Base-by-base conservation (phyloP, 139 green algal genomes). In the Edaphochlamys debaryana region DNA sequence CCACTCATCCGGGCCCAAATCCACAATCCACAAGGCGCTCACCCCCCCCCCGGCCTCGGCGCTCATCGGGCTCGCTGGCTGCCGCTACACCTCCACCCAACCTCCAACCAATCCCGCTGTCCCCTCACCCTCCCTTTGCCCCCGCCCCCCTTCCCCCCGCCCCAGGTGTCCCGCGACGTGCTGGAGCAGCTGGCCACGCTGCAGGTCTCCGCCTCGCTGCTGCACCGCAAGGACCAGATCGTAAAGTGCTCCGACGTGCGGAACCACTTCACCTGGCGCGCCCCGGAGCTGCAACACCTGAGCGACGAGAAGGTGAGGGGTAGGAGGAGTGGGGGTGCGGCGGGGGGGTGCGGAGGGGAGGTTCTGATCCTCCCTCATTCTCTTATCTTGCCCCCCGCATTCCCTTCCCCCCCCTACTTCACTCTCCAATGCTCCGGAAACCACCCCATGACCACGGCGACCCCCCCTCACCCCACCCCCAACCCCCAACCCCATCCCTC, bases 121-220 rank as follows among this genome's bases (percentile, higher is more conserved):
- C n/a, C n/a, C n/a, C n/a, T n/a, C n/a, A n/a, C n/a, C n/a, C n/a
- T n/a, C n/a, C n/a, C n/a, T n/a, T 62, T 22, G 52, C 20, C 52
- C 52, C 4, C 52, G 17, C 20, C 52, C 52, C 6, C 9, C 52
- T 27, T 7, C 52, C 29, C 17, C 37, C 63, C 27, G 2, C 29
- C 27, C 2, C 66, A 84, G 64, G 66, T 84, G 66, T 76, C 64
- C 13, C 78, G 66, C 29, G 64, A 77, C 9, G 66, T 75, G 48
- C 20, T 76, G 36, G 66, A 69, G 66, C 50, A 75, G 50, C 66
- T 84, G 66, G 32, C 32, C 0, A 76, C 78, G 50, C 64, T 90
- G 73, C 77, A 93, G 84, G 88, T 95, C 32, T 91, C 93, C 27
- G 90, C 96, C 76, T 92, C 69, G 29, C 72, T 98, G 58, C 94